These are phyloP conservation scores for Penicillium sp. DNA, from an alignment of 2,329 filamentous ascomycete species.

Conservation along the genomic window DNA sequence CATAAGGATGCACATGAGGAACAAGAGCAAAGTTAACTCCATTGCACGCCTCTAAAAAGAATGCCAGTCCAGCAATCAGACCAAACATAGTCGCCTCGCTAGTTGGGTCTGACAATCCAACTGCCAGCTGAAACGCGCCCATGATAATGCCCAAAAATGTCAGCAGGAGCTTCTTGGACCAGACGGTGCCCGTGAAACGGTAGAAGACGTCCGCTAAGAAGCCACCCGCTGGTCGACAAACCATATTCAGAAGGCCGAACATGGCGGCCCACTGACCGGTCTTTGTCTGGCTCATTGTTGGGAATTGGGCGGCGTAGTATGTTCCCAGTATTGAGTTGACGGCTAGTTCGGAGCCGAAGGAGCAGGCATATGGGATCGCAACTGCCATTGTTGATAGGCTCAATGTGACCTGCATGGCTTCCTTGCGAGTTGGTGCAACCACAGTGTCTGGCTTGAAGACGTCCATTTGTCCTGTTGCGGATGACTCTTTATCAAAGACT, in stretches of 20 bases:
- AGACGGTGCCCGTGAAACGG: conserved; percentile 48
- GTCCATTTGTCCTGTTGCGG: conserved; percentile 47
- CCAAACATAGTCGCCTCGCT: conserved; percentile 65
- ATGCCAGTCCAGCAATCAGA: conserved; percentile 68
- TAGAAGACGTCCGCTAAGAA: conserved; percentile 56
- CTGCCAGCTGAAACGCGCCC: conserved; percentile 58
- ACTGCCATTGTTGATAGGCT: conserved; percentile 55
- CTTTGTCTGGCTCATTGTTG: conserved; percentile 50
- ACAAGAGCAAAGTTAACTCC: conserved; percentile 83
- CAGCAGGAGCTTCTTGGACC: conserved; percentile 62
- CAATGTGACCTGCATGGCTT: conserved; percentile 58
- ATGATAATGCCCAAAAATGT: conserved; percentile 53
- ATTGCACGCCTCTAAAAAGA: conserved; percentile 81
- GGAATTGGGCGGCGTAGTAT: conserved; percentile 57
- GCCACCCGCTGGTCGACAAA: conserved; percentile 47
- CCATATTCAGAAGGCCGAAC: conserved; percentile 52
- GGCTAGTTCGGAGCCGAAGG: conserved; percentile 57
- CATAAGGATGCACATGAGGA: conserved; percentile 76
- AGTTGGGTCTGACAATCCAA: conserved; percentile 61
- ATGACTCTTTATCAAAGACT: conserved; percentile 36
- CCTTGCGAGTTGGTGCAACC: conserved; percentile 57
- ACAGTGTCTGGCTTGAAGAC: conserved; percentile 57
- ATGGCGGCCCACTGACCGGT: conserved; percentile 54
- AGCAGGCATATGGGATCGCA: conserved; percentile 55
- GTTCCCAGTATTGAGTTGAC: conserved; percentile 58